Conservation (phyloP, 305 asterid genomes). For the Fraxinus angustifolia region DNA sequence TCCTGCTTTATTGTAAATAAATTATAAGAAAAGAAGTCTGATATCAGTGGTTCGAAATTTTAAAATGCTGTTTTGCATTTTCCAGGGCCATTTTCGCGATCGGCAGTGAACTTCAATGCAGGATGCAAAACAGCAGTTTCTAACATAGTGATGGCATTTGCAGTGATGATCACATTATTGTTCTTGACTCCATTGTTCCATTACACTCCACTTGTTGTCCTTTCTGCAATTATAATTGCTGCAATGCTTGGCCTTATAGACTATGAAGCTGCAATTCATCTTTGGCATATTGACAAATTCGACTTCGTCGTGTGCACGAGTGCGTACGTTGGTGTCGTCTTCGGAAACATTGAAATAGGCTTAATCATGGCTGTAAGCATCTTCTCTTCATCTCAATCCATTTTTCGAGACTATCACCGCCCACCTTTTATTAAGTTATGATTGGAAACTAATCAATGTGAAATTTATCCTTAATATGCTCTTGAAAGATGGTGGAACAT, state of each 20-base stretch:
- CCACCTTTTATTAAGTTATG: not conserved
- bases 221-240: conserved; percentile 68
- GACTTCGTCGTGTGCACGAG: conserved; percentile 79
- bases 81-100: conserved; percentile 76
- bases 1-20: not conserved
- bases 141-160: conserved; percentile 80
- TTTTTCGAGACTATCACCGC: not conserved
- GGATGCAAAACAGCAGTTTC: conserved; percentile 84
- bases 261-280: conserved; percentile 82
- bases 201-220: conserved; percentile 84
- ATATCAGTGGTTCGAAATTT: not conserved
- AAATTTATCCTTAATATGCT: not conserved
- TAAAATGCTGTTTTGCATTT: not conserved
- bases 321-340: conserved; percentile 76
- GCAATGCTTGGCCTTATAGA: conserved; percentile 96
- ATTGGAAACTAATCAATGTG: not conserved
- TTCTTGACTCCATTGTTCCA: conserved; percentile 74
- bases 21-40: not conserved
- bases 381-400: not conserved
- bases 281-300: conserved; percentile 81
- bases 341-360: conserved; percentile 70
- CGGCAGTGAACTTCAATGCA: conserved; percentile 81
- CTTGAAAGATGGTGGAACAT: not conserved
- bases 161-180: conserved; percentile 71
- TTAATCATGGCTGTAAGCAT: conserved; percentile 62